A percentile compares a stretch with the other conserved stretches of the same genome.
These are phyloP conservation scores for Fusarium devonianum DNA, from an alignment of 2,329 filamentous ascomycete species.

Conservation along the genomic window DNA sequence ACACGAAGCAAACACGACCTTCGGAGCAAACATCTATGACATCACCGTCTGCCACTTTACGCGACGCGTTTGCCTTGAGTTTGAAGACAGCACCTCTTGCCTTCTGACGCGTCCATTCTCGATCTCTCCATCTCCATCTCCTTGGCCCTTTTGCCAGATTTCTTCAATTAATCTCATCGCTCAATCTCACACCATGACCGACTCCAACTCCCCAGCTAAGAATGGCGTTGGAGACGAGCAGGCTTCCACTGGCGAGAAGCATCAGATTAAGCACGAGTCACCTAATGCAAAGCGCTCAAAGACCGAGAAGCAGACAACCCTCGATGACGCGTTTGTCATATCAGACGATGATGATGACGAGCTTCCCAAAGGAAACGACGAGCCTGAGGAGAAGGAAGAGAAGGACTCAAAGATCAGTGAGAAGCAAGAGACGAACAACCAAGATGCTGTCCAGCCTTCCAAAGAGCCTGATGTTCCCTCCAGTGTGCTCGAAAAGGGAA, in stretches of 20 bases:
- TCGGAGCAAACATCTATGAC: slow-evolving; percentile 32
- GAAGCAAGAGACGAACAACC: slow-evolving; percentile 9
- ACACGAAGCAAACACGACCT: slow-evolving; percentile 22
- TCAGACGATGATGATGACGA: slow-evolving; percentile 1
- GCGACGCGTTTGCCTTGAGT: slow-evolving; percentile 19
- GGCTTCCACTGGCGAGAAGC: slow-evolving; percentile 39
- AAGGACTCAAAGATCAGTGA: slow-evolving; percentile 1
- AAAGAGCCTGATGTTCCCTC: slow-evolving; percentile 49
- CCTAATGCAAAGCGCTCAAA: slow-evolving; percentile 42
- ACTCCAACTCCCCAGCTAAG: slow-evolving; percentile 7
- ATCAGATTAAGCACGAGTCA: slow-evolving; percentile 38
- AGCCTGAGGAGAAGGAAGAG: slow-evolving; percentile 10
- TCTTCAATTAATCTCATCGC: neutral
- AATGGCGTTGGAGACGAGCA: slow-evolving; percentile 19
- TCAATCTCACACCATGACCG: slow-evolving; percentile 20
- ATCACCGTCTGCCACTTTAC: slow-evolving; percentile 32
- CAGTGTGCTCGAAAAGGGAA: slow-evolving; percentile 80
- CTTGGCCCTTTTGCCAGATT: neutral
- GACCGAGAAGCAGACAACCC: slow-evolving; percentile 32
- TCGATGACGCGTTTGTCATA: slow-evolving; percentile 30
- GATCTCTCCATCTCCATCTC: neutral
- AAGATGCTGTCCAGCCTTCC: slow-evolving; percentile 30
- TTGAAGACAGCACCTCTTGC: neutral
- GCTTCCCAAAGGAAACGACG: neutral
- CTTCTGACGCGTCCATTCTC: neutral